Conservation (phyloP, 1,284 basidiomycete species). For the Apiotrichum siamense region DNA sequence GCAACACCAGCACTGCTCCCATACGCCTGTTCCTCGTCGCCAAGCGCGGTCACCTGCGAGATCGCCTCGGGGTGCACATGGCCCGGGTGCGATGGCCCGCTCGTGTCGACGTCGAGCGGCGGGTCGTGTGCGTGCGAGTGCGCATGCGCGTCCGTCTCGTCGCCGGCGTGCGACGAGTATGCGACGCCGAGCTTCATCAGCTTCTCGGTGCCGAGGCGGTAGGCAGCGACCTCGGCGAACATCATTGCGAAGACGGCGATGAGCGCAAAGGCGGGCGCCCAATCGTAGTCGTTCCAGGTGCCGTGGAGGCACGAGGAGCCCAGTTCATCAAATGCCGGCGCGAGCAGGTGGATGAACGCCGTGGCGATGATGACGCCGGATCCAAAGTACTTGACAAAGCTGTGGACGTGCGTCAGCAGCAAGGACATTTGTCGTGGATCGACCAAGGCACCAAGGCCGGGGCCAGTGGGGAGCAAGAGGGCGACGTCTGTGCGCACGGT, state of each 20-base stretch:
- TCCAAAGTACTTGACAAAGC: constrained; percentile 92
- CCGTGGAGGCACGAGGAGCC: constrained; percentile 64
- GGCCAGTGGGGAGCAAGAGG: too few species aligned
- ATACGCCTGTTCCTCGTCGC: too few species aligned
- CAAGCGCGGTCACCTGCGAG: constrained; percentile 3
- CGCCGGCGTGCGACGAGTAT: constrained; percentile 50
- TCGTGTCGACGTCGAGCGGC: constrained; percentile 29
- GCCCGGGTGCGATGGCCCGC: constrained; percentile 19
- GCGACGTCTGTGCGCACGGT: too few species aligned
- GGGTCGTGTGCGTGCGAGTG: constrained; percentile 61
- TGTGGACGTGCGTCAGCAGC: constrained; percentile 1
- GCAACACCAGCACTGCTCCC: too few species aligned
- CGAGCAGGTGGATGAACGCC: constrained; percentile 78
- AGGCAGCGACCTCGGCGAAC: constrained; percentile 75
- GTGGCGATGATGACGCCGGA: constrained; percentile 92
- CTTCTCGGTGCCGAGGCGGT: constrained; percentile 53
- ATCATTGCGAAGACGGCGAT: constrained; percentile 76
- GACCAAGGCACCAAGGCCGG: too few species aligned
- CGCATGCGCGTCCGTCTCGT: constrained; percentile 56
- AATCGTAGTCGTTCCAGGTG: constrained; percentile 69
- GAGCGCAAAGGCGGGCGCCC: constrained; percentile 72
- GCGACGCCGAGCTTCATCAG: constrained; percentile 35
- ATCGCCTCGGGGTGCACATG: constrained; percentile 23
- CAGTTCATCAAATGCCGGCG: constrained; percentile 67
- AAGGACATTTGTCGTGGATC: too few species aligned